Percentiles rank a stretch among this genome's conserved stretches.
These are phyloP conservation scores for Fusarium bulbicola DNA, from an alignment of 2,329 filamentous ascomycete species.

Conservation along the genomic window DNA sequence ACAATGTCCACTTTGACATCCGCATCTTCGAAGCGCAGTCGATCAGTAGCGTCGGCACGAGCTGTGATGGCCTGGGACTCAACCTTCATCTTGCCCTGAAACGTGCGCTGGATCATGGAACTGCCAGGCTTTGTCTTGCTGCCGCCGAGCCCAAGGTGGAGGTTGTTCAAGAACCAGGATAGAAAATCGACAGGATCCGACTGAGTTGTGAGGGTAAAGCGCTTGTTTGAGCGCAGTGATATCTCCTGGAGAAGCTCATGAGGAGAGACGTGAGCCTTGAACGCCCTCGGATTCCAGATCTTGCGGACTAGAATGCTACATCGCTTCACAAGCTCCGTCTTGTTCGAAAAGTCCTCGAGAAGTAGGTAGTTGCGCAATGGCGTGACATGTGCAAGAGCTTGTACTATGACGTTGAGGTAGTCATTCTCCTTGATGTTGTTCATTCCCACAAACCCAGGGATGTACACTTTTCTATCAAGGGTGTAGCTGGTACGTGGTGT, in stretches of 20 bases:
- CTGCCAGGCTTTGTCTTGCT: slow-evolving; percentile 85
- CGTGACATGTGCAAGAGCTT: slow-evolving; percentile 87
- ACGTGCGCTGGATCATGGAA: slow-evolving; percentile 89
- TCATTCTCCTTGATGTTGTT: slow-evolving; percentile 99
- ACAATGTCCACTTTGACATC: slow-evolving; percentile 79
- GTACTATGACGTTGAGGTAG: slow-evolving; percentile 95
- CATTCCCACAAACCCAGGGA: slow-evolving; percentile 95
- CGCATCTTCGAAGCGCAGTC: slow-evolving; percentile 90
- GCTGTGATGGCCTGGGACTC: slow-evolving; percentile 95
- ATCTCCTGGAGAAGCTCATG: slow-evolving; percentile 98
- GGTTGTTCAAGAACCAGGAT: slow-evolving; percentile 96
- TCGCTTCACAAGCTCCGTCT: slow-evolving; percentile 82
- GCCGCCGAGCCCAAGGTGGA: slow-evolving; percentile 90
- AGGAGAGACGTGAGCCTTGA: slow-evolving; percentile 95
- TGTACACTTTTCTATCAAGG: slow-evolving; percentile 83
- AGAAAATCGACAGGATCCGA: slow-evolving; percentile 97
- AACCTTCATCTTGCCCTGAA: slow-evolving; percentile 91
- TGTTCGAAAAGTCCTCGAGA: slow-evolving; percentile 79
- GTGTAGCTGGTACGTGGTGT: slow-evolving; percentile 73
- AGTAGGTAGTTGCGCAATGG: slow-evolving; percentile 93
- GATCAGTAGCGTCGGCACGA: slow-evolving; percentile 85
- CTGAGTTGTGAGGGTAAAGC: slow-evolving; percentile 88
- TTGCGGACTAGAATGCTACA: slow-evolving; percentile 93
- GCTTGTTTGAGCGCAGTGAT: slow-evolving; percentile 87
- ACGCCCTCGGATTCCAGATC: slow-evolving; percentile 96